Evolutionary conservation across 73 alveolate species (phyloP).

Genomic region (Paramecium tetraurelia): DNA sequence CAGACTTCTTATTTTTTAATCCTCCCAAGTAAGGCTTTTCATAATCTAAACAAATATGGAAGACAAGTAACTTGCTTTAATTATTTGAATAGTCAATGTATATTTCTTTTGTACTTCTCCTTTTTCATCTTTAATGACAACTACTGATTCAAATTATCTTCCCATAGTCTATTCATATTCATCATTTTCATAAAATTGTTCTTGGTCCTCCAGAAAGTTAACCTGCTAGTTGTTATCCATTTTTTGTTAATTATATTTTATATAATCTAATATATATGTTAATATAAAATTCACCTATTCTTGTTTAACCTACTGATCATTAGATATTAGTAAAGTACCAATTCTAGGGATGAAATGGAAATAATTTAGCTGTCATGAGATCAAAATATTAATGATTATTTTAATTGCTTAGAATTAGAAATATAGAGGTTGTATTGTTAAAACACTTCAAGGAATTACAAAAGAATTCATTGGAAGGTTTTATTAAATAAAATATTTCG

Average conservation of each 20-base stretch:
- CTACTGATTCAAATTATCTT: slow-evolving; percentile 53
- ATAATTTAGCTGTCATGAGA: background rate
- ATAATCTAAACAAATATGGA: background rate
- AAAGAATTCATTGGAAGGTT: too few species aligned
- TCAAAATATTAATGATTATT: background rate
- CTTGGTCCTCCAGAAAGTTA: background rate
- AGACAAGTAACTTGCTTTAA: background rate
- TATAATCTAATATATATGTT: too few species aligned
- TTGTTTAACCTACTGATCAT: background rate
- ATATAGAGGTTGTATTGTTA: too few species aligned
- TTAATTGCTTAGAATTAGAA: too few species aligned
- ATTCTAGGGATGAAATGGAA: background rate
- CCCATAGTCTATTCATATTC: slow-evolving; percentile 34
- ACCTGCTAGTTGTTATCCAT: slow-evolving; percentile 11
- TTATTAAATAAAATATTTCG: too few species aligned
- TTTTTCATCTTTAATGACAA: slow-evolving; percentile 55
- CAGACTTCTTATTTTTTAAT: slow-evolving; percentile 67
- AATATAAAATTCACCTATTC: too few species aligned
- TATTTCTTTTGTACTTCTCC: slow-evolving; percentile 58
- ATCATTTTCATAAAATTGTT: background rate
- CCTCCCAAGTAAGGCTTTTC: slow-evolving; percentile 73
- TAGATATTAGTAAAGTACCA: background rate
- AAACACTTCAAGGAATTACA: too few species aligned
- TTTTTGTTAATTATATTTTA: too few species aligned
- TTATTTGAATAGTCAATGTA: slow-evolving; percentile 45